Evolutionary conservation across 1,284 basidiomycete species (phyloP), one percentile per base, ranked within the genome.

Genomic region (Ganoderma sp.): DNA sequence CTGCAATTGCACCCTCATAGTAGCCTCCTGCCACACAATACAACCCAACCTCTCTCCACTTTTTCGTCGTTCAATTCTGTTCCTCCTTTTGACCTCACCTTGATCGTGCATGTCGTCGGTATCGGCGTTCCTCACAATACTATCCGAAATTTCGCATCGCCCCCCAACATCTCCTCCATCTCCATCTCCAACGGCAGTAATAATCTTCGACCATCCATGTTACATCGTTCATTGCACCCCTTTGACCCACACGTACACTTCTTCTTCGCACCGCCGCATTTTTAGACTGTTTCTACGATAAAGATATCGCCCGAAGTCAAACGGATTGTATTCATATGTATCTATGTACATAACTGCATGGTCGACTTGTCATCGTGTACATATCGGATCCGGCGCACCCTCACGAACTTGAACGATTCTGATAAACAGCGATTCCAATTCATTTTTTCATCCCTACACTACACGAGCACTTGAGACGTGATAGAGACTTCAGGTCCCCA

Each of bases 271-370:
- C 50, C 56, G 45, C 45, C 57, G 48, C 66, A 63, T 63, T 17
- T 56, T 52, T 63, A 66, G 65, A 63, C 43, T 67, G 66, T 63
- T 62, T 39, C 10, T 63, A 67, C 61, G 52, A 61, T 67, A 67
- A 64, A 59, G 37, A 37, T 59, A 63, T 34, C 42, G 52, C 37
- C 37, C 57, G 57, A 67, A 60, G 63, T 54, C 57, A 58, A 67
- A 59, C 22, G 62, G 67, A 67, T 67, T 67, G 67, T 67, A 52
- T 64, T 67, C 61, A 62, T 57, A 67, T 67, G 63, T 67, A 64
- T 63, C 54, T 57, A 57, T 62, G 60, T 66, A 57, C 57, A 52
- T 66, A 66, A 19, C 37, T 32, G 7, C 25, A 52, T 52, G 48
- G 32, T 41, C 12, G 48, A 41, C 15, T 22, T 60, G 8, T 39